These are phyloP conservation scores for Teratosphaeria destructans DNA, from an alignment of 2,329 filamentous ascomycete species.

Conservation along the genomic window DNA sequence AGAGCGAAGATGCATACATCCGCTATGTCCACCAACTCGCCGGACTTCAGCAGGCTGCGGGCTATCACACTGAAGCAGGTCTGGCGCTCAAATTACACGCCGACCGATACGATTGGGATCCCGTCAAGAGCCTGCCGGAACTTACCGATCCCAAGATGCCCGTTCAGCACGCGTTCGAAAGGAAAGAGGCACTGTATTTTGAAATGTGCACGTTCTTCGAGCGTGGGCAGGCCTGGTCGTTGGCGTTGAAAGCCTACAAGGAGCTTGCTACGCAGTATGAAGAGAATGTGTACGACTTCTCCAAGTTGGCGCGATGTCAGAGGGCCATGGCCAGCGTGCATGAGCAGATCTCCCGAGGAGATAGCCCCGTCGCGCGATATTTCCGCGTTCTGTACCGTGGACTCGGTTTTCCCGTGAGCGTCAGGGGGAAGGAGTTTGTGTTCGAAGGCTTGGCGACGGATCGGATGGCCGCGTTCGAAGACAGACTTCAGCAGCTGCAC, in stretches of 20 bases:
- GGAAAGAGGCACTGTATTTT: conserved; percentile 86
- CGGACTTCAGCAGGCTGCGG: conserved; percentile 60
- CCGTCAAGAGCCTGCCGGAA: conserved; percentile 53
- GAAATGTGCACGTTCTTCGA: conserved; percentile 93
- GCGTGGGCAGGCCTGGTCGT: conserved; percentile 87
- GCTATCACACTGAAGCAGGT: conserved; percentile 79
- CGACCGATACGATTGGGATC: conserved; percentile 87
- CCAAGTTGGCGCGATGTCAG: conserved; percentile 80
- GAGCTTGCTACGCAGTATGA: conserved; percentile 91
- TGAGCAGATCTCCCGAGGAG: conserved; percentile 74
- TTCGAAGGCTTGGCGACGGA: conserved; percentile 75
- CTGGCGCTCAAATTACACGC: conserved; percentile 83
- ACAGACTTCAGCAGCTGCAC: conserved; percentile 85
- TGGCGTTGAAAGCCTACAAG: conserved; percentile 76
- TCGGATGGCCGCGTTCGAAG: conserved; percentile 69
- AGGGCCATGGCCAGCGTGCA: conserved; percentile 87
- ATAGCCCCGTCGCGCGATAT: conserved; percentile 69
- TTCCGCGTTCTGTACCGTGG: conserved; percentile 87
- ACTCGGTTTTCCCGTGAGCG: conserved; percentile 68
- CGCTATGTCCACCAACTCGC: conserved; percentile 91
- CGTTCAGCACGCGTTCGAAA: conserved; percentile 77
- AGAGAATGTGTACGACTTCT: conserved; percentile 77
- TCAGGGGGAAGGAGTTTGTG: conserved; percentile 86
- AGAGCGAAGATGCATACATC: conserved; percentile 93
- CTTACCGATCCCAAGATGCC: conserved; percentile 68